phyloP scores from a whole-genome alignment of 2,329 filamentous ascomycete genomes.

The Colletotrichum paranaense region DNA sequence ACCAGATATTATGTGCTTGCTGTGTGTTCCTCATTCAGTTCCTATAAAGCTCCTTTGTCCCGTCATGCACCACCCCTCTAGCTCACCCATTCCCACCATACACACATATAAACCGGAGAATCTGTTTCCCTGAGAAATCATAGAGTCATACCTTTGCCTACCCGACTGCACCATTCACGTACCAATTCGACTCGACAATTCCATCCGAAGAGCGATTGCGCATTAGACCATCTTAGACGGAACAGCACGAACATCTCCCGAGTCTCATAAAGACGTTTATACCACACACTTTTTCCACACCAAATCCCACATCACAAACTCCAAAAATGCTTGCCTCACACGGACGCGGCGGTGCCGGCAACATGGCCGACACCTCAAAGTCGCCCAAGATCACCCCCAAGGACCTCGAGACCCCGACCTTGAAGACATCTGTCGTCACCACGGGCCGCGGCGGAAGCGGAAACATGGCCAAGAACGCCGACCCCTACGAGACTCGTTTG shows the following conservation, averaged over 20 bases:
- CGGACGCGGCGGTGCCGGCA: constrained; percentile 83
- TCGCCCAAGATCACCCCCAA: constrained; percentile 61
- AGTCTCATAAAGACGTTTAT: no score
- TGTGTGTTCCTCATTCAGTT: constrained; percentile 22
- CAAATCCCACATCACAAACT: constrained; percentile 9
- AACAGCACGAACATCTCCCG: not conserved
- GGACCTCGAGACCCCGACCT: constrained; percentile 83
- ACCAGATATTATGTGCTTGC: constrained; percentile 1
- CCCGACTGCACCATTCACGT: no score
- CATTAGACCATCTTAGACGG: no score
- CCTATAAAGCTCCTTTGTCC: constrained; percentile 34
- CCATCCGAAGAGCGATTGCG: no score
- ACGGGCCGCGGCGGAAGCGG: constrained; percentile 90
- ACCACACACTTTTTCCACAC: no score
- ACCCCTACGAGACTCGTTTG: constrained; percentile 78
- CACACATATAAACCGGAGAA: not conserved
- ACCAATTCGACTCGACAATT: no score
- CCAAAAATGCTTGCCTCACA: constrained; percentile 67
- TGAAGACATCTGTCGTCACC: constrained; percentile 87
- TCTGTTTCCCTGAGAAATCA: not conserved
- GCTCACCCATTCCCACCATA: not conserved
- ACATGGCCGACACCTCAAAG: constrained; percentile 69
- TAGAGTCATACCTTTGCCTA: not conserved
- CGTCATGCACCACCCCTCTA: not conserved
- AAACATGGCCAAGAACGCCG: constrained; percentile 83